phyloP scores from a whole-genome alignment of 768 basidiomycete genomes.

The Rossbeevera mucosa region DNA sequence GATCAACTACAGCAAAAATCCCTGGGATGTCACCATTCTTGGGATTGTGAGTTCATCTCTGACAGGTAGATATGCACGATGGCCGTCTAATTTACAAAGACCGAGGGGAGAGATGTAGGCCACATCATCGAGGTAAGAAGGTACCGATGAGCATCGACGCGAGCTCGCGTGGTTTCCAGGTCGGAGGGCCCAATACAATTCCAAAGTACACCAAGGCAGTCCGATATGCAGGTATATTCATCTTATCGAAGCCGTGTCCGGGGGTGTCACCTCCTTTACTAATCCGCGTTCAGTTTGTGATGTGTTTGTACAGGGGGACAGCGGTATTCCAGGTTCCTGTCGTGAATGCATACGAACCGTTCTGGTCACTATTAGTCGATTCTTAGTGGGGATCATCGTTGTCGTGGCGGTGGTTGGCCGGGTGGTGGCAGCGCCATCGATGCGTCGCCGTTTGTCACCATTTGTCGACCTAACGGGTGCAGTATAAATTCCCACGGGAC shows the following conservation, averaged over 20 bases:
- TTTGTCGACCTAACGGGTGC: no score
- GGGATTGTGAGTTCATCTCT: background rate
- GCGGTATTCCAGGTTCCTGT: slow-evolving; percentile 31
- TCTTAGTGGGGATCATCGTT: no score
- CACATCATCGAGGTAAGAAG: slow-evolving; percentile 29
- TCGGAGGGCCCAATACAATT: slow-evolving; percentile 53
- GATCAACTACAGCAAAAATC: slow-evolving; percentile 58
- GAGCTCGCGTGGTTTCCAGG: slow-evolving; percentile 29
- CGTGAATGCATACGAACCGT: no score
- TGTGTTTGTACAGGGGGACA: slow-evolving; percentile 14
- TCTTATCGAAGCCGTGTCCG: slow-evolving; percentile 49
- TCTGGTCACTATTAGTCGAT: no score
- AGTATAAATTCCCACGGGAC: no score
- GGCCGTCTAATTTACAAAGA: slow-evolving; percentile 18
- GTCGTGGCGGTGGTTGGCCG: no score
- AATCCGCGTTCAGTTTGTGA: no score
- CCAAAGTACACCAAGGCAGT: slow-evolving; percentile 38
- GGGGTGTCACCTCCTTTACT: slow-evolving; percentile 20
- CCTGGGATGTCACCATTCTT: slow-evolving; percentile 49
- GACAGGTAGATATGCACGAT: background rate
- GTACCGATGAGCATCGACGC: background rate
- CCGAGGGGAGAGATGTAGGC: slow-evolving; percentile 30
- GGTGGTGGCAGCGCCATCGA: no score
- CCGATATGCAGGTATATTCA: slow-evolving; percentile 43
- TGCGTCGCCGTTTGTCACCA: no score